These are phyloP conservation scores for Heracleum sosnowskyi DNA, from an alignment of 129 eudicot genomes.

Conservation along the genomic window DNA sequence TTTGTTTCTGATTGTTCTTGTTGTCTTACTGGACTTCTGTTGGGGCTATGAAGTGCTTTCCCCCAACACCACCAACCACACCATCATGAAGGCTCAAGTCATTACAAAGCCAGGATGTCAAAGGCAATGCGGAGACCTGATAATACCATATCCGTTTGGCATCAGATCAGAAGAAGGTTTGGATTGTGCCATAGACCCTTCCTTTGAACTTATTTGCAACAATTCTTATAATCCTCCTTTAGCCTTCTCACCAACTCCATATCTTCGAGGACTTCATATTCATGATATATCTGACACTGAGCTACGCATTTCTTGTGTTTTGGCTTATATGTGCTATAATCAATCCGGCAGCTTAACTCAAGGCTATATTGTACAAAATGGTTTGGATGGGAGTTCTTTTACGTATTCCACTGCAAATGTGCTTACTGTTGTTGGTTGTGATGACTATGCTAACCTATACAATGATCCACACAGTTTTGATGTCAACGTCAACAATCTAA, in stretches of 20 bases:
- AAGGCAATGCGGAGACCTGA: background rate
- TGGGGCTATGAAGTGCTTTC: background rate
- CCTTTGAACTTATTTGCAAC: background rate
- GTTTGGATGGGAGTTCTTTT: background rate
- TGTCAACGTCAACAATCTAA: background rate
- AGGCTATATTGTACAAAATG: no score
- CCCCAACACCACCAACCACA: background rate
- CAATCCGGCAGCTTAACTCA: no score
- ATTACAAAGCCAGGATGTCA: background rate
- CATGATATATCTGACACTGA: slow-evolving; percentile 15
- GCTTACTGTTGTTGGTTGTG: slow-evolving; percentile 51
- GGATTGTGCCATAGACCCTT: background rate
- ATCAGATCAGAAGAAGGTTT: background rate
- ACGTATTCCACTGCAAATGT: slow-evolving; percentile 26
- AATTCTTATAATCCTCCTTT: background rate
- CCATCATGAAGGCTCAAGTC: background rate
- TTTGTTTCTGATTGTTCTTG: no score
- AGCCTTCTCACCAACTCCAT: background rate
- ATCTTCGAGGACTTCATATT: background rate
- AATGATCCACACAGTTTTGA: no score
- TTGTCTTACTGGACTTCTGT: no score
- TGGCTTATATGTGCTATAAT: no score
- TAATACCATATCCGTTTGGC: background rate
- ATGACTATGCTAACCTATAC: no score
- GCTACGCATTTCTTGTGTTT: no score